Evolutionary conservation across 106 monocot genomes (phyloP), one percentile per base, ranked within the genome.

Genomic region (Chionographis japonica): DNA sequence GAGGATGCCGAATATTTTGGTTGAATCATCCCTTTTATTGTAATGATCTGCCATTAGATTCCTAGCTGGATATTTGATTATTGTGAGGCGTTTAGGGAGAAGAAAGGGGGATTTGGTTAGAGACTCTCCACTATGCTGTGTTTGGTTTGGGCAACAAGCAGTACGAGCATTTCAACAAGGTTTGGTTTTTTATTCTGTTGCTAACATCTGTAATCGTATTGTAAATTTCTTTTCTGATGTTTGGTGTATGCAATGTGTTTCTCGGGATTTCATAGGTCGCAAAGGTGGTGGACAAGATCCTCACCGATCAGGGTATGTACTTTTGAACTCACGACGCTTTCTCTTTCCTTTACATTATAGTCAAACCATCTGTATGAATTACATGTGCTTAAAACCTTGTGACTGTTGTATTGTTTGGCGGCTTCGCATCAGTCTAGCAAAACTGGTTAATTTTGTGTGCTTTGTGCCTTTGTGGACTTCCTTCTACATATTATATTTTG

Each of bases 161-260:
- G 53, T 90, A 90, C 68, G 90, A 90, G 68, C 90, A 86, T 81
- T 90, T 90, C 74, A 90, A 90, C 54, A 90, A 90, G 86, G 86
- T 90, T 37, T 57, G 54, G 7, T 46, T 56, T 54, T 54, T 13
- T 7, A 46, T 66, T 50, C 4, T 12, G 46, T 9, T 46, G 5
- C 9, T 46, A 5, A 46, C 5, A 46, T 10, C 46, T 15, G 12
- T 10, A 15, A 54, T 54, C 12, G 0, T 54, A 12, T 7, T 2
- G 2, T 9, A 9, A 46, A 9, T 9, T 46, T 40, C 16, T 69
- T 63, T 51, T 6, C 16, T 63, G 27, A 67, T 66, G 38, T 51
- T 70, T 54, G 53, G 12, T 52, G n/a, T 56, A 5, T 55, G 18
- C 27, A 12, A 20, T 17, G 43, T 49, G 10, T 46, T 60, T 46